Conservation (phyloP, 2,329 filamentous ascomycete genomes). For the Fusarium virguliforme region DNA sequence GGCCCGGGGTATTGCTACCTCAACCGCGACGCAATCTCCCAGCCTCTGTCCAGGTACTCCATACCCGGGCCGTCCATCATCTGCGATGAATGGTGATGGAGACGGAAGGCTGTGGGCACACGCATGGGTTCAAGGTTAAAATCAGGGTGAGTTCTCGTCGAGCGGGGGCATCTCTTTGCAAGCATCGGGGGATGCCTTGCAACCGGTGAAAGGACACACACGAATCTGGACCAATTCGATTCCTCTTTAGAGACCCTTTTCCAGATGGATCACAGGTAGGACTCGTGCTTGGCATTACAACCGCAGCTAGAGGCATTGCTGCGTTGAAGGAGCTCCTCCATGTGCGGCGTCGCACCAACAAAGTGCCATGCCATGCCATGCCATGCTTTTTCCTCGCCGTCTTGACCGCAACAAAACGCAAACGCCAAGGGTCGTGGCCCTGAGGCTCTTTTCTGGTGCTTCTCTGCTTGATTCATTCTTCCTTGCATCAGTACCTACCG, state of each 20-base stretch:
- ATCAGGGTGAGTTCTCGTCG: conserved; percentile 35
- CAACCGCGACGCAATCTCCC: conserved; percentile 45
- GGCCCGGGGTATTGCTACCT: conserved; percentile 47
- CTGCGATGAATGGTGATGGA: conserved; percentile 27
- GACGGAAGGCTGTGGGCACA: conserved; percentile 29
- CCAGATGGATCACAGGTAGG: conserved; percentile 37
- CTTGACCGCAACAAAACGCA: conserved; percentile 12
- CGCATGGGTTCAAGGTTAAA: conserved; percentile 36
- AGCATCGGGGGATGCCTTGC: conserved; percentile 29
- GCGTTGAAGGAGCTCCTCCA: conserved; percentile 3
- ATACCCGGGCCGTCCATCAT: conserved; percentile 24
- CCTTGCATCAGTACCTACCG: conserved; percentile 23
- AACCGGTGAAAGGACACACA: conserved; percentile 22
- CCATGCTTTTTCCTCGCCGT: background rate
- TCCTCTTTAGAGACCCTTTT: conserved; percentile 11
- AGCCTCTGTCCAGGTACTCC: conserved; percentile 45
- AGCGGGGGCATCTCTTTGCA: conserved; percentile 31
- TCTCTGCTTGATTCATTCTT: conserved; percentile 32
- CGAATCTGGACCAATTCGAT: conserved; percentile 26
- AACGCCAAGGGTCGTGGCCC: conserved; percentile 5
- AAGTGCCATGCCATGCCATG: conserved; percentile 1
- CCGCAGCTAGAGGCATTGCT: conserved; percentile 5
- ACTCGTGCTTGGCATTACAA: conserved; percentile 19
- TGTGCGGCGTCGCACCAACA: conserved; percentile 32
- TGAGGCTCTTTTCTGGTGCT: conserved; percentile 20